A percentile compares a stretch with the other conserved stretches of the same genome.
Evolutionary conservation across 2,329 filamentous ascomycete species (phyloP).

Genomic region (Aspergillus thermomutatus): DNA sequence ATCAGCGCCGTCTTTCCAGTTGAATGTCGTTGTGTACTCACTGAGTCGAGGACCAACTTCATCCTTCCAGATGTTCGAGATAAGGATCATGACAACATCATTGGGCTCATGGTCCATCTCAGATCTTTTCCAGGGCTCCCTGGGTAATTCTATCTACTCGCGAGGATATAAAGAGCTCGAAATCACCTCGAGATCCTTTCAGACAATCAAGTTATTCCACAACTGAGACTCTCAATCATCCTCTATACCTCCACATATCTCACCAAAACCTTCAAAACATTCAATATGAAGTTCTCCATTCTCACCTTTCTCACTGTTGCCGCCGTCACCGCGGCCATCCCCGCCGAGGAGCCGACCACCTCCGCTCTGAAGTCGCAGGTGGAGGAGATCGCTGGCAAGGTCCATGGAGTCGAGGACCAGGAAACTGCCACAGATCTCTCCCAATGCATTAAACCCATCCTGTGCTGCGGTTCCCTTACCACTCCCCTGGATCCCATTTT

Average conservation of each 20-base stretch:
- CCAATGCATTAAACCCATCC: slow-evolving; percentile 18
- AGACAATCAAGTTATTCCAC: not conserved
- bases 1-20: not conserved
- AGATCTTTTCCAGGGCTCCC: not conserved
- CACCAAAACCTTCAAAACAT: slow-evolving; percentile 6
- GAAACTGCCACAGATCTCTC: slow-evolving; percentile 5
- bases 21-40: not conserved
- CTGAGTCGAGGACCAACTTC: not conserved
- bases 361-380: slow-evolving; percentile 14
- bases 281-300: slow-evolving; percentile 24
- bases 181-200: not conserved
- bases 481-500: slow-evolving; percentile 26
- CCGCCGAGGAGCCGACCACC: slow-evolving; percentile 8
- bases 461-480: slow-evolving; percentile 28
- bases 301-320: slow-evolving; percentile 29
- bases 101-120: not conserved
- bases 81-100: not conserved
- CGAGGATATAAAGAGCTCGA: slow-evolving; percentile 9
- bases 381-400: slow-evolving; percentile 7
- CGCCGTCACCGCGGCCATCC: slow-evolving; percentile 26
- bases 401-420: slow-evolving; percentile 9
- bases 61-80: not conserved
- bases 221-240: not conserved
- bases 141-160: not conserved
- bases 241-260: not conserved